A percentile compares a stretch with the other conserved stretches of the same genome.
Evolutionary conservation across 495 filamentous ascomycete species (phyloP).

Genomic region (Penicillium lagena): DNA sequence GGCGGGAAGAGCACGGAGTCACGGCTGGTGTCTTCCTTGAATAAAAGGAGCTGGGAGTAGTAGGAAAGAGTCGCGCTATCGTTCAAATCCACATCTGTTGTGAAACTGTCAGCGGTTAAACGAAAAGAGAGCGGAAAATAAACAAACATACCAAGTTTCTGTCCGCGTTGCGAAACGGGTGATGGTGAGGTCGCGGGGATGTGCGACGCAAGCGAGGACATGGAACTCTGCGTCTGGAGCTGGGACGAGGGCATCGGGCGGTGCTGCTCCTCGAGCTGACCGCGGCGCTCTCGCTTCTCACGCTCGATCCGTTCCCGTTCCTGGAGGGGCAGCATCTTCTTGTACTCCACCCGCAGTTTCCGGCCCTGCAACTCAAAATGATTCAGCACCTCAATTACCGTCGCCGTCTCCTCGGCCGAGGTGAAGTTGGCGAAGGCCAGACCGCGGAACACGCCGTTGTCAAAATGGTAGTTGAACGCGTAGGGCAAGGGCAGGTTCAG

Average conservation of each 20-base stretch:
- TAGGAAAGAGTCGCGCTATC: conserved; percentile 80
- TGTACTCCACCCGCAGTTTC: conserved; percentile 94
- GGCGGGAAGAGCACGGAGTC: conserved; percentile 80
- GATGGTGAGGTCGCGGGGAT: conserved; percentile 67
- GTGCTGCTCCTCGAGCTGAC: conserved; percentile 96
- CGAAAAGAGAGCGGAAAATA: conserved; percentile 3
- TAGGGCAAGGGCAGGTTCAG: conserved; percentile 88
- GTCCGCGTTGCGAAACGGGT: conserved; percentile 54
- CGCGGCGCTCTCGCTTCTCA: conserved; percentile 93
- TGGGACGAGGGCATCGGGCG: conserved; percentile 57
- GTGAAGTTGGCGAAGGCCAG: conserved; percentile 98
- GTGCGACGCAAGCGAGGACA: conserved; percentile 73
- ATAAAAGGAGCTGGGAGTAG: conserved; percentile 82
- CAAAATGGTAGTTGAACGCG: conserved; percentile 99
- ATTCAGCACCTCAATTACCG: conserved; percentile 86
- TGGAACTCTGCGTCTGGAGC: conserved; percentile 76
- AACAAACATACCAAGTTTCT: conserved; percentile 51
- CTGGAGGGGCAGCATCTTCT: conserved; percentile 95
- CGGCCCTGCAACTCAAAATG: conserved; percentile 92
- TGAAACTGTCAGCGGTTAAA: too few species aligned
- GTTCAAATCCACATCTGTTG: conserved; percentile 78
- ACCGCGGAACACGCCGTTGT: conserved; percentile 94
- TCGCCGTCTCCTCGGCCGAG: conserved; percentile 83
- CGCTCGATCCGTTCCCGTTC: conserved; percentile 95
- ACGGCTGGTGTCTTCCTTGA: conserved; percentile 69